A percentile compares a stretch with the other conserved stretches of the same genome.
These are phyloP conservation scores for Lasiodiplodia citricola DNA, from an alignment of 2,329 filamentous ascomycete species.

Conservation along the genomic window DNA sequence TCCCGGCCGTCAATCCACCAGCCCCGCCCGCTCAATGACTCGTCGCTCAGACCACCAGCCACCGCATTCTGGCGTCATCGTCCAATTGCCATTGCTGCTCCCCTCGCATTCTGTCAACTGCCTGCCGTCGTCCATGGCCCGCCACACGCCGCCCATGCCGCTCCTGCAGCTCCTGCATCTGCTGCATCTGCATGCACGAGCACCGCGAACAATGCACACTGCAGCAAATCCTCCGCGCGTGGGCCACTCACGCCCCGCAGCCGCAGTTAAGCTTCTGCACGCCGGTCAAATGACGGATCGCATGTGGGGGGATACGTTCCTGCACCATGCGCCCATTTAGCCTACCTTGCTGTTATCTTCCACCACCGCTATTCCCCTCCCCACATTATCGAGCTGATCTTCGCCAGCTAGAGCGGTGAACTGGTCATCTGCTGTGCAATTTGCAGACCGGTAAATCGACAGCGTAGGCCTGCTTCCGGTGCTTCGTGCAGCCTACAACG, in stretches of 20 bases:
- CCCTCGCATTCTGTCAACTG: constrained; percentile 2
- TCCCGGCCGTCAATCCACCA: constrained; percentile 17
- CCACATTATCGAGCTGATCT: background rate
- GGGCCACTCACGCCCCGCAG: constrained; percentile 2
- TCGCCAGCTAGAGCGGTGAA: background rate
- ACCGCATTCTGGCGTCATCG: constrained; percentile 19
- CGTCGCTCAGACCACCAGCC: constrained; percentile 22
- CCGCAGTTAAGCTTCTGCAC: constrained; percentile 1
- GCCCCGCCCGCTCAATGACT: constrained; percentile 16
- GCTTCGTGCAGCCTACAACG: background rate
- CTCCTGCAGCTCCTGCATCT: too few species aligned
- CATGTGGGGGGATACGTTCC: constrained; percentile 7
- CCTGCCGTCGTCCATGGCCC: background rate
- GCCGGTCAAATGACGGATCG: constrained; percentile 17
- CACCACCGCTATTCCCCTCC: background rate
- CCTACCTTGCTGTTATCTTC: background rate
- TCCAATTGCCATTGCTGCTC: background rate
- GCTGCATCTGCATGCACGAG: background rate
- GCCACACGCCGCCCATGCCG: background rate
- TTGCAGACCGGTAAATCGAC: background rate
- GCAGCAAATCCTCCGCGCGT: background rate
- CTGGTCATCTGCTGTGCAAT: background rate
- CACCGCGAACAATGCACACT: background rate
- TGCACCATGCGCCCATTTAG: constrained; percentile 12
- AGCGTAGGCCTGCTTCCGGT: background rate